Percentiles rank a stretch among this genome's conserved stretches.
These are phyloP conservation scores for Parsonsia alboflavescens DNA, from an alignment of 257 asterid species.

Conservation along the genomic window DNA sequence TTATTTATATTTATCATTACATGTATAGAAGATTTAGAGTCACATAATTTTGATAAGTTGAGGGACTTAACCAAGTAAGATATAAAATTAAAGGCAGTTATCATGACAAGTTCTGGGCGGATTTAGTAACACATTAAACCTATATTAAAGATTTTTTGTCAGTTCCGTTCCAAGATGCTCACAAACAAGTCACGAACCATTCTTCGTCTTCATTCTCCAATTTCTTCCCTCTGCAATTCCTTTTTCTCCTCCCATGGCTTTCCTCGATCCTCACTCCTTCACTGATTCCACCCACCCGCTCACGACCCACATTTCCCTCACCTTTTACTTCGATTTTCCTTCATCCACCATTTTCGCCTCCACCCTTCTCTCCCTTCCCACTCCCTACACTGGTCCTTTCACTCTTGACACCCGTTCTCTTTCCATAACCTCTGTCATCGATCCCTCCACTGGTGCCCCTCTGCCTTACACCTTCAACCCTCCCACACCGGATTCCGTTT, in stretches of 20 bases:
- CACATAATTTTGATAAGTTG: too few species aligned
- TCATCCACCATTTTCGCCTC: slow-evolving; percentile 70
- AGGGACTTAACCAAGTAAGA: too few species aligned
- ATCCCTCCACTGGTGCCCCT: slow-evolving; percentile 41
- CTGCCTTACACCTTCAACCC: slow-evolving; percentile 53
- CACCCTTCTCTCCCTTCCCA: slow-evolving; percentile 62
- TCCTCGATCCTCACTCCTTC: slow-evolving; percentile 86
- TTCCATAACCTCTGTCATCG: slow-evolving; percentile 49
- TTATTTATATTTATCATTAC: too few species aligned
- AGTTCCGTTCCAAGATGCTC: background rate
- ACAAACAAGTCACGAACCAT: too few species aligned
- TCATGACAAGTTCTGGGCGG: too few species aligned
- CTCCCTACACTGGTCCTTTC: slow-evolving; percentile 57
- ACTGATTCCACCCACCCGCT: slow-evolving; percentile 77
- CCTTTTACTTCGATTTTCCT: slow-evolving; percentile 79
- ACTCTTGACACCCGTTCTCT: slow-evolving; percentile 80
- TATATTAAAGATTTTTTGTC: too few species aligned
- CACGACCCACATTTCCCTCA: slow-evolving; percentile 72
- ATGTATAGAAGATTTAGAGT: too few species aligned
- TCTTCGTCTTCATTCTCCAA: background rate
- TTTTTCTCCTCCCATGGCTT: slow-evolving; percentile 46
- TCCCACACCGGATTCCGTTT: slow-evolving; percentile 36
- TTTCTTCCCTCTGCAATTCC: slow-evolving; percentile 11
- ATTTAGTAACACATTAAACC: too few species aligned
- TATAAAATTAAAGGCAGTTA: too few species aligned